These are phyloP conservation scores for Paspalum vaginatum DNA, from an alignment of 176 grass and related monocot genomes.

Conservation along the genomic window DNA sequence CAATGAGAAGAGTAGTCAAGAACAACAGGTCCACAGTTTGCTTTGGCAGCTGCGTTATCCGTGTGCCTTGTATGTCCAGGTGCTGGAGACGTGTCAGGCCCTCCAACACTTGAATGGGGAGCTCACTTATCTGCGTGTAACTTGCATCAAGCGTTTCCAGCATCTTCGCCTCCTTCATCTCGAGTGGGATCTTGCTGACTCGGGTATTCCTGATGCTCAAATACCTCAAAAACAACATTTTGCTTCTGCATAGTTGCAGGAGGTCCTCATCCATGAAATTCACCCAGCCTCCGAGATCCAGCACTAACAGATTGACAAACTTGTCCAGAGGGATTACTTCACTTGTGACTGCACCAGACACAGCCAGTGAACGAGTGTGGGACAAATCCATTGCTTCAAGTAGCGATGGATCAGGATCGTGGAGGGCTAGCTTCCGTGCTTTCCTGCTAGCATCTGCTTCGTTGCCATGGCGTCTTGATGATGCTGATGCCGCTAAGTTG, in stretches of 20 bases:
- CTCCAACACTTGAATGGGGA: background rate
- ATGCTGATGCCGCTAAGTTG: too few species aligned
- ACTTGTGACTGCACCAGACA: background rate
- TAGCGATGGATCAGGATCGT: background rate
- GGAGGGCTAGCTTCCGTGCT: background rate
- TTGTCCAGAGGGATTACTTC: background rate
- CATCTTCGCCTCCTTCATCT: background rate
- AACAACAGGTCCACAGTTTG: too few species aligned
- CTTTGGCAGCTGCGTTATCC: background rate
- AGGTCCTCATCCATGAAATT: background rate
- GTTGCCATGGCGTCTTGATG: background rate
- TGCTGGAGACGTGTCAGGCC: rapidly evolving
- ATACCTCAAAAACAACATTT: background rate
- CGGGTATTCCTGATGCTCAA: background rate
- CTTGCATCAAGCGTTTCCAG: rapidly evolving
- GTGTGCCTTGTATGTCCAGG: background rate
- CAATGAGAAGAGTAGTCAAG: too few species aligned
- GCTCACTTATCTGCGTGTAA: background rate
- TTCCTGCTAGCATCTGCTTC: too few species aligned
- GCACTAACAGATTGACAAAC: background rate
- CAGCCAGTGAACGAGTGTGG: background rate
- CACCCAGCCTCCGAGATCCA: constrained; percentile 25
- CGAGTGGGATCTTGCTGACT: background rate
- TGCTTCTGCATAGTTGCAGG: background rate
- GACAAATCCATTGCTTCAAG: background rate